Evolutionary conservation across 495 filamentous ascomycete genomes (phyloP), one percentile per base, ranked within the genome.

Genomic region (Talaromyces thailandensis): DNA sequence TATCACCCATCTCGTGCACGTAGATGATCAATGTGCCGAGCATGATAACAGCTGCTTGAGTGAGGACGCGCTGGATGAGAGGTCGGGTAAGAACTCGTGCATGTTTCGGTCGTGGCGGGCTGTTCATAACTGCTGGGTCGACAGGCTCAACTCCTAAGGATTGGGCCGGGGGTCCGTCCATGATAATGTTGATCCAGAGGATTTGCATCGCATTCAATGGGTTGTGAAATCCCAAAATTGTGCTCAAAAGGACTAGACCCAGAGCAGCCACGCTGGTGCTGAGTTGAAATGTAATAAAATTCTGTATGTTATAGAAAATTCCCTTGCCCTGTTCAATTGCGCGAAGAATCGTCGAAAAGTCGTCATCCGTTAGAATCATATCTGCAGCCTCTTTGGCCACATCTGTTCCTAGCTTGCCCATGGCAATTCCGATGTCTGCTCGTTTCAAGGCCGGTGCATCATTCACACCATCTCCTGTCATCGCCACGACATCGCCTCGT

Each of bases 231-330:
- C 94, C 94, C 63, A 96, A 79, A 63, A 89, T 88, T 26, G 94
- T 97, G 75, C 91, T 95, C 66, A 98, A 70, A 59, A 98, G 81
- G 6, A 98, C 95, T 25, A 98, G 81, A 67, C 89, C 89, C 61
- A 98, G 79, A 29, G 95, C 93, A 65, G 94, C 95, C 37, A 95
- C 93, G 70, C 92, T 96, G 62, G 94, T 98, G 71, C 92, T 96
- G 50, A 98, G 86, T 76, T 98, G 94, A 75, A 98, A 98, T 0
- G 94, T 98, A 61, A 98, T 84, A 75, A 98, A 98, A 70, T 98
- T 98, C 72, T 98, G 94, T 64, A 98, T 97, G 75, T 98, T 98
- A 79, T 96, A 96, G 76, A 98, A 98, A 65, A 98, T 98, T 32
- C 91, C 94, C 73, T 98, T 98, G 70, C 94, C 95, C 75, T 98